phyloP scores from a whole-genome alignment of 352 stramenopile species.

The Pelagophyceae sp. region DNA sequence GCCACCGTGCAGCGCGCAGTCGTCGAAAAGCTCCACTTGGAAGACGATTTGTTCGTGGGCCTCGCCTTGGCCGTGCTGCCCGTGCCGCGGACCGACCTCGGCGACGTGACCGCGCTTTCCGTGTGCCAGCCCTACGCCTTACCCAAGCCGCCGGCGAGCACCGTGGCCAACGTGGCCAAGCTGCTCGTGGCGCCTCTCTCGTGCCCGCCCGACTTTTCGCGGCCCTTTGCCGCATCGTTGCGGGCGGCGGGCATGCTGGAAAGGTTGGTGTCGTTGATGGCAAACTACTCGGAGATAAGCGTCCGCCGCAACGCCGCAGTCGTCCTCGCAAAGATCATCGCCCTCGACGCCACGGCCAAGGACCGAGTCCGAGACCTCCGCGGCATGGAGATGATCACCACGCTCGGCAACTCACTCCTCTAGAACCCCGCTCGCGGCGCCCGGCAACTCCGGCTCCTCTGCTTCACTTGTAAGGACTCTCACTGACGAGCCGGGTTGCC shows the following conservation, averaged over 20 bases:
- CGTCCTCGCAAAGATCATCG: constrained; percentile 3
- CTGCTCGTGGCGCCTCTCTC: background rate
- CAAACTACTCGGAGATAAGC: constrained; percentile 11
- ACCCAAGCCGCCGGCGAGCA: background rate
- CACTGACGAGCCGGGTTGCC: no score
- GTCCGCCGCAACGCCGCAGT: constrained; percentile 7
- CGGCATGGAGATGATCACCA: constrained; percentile 19
- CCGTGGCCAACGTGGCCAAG: constrained; percentile 1
- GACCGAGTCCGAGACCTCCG: constrained; percentile 8
- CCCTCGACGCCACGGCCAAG: background rate
- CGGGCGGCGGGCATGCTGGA: background rate
- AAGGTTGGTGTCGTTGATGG: background rate
- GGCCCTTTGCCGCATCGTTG: background rate
- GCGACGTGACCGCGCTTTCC: background rate
- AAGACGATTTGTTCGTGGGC: background rate
- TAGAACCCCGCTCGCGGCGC: no score
- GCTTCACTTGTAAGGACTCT: no score
- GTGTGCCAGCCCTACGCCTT: background rate
- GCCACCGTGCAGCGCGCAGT: background rate
- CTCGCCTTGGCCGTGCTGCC: background rate
- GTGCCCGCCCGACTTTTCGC: background rate
- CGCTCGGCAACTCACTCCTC: background rate
- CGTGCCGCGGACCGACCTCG: constrained; percentile 2
- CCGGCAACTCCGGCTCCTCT: no score
- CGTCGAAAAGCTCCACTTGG: background rate